Conservation (phyloP, 352 stramenopile species). For the Globisporangium nodosum region DNA sequence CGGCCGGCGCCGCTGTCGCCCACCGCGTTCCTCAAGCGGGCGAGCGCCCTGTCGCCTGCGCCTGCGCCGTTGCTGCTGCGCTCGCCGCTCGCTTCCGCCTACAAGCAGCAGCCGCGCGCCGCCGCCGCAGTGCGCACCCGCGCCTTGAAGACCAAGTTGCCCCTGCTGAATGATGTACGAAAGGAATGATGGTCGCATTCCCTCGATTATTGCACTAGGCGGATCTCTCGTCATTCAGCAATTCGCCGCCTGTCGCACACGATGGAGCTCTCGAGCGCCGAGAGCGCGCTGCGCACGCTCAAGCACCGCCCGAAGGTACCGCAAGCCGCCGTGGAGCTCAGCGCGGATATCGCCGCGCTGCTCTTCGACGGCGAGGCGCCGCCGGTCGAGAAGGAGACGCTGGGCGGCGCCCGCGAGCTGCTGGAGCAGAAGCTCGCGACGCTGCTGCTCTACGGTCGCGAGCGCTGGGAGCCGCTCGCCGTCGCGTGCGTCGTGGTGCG, state of each 20-base stretch:
- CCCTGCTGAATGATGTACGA: background rate
- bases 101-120: slow-evolving; percentile 6
- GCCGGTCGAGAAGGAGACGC: background rate
- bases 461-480: slow-evolving; percentile 73
- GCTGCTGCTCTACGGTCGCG: slow-evolving; percentile 44
- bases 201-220: background rate
- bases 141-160: slow-evolving; percentile 5
- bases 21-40: slow-evolving; percentile 39
- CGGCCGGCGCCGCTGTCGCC: slow-evolving; percentile 26
- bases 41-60: background rate
- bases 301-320: slow-evolving; percentile 64
- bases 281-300: slow-evolving; percentile 67
- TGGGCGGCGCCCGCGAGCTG: slow-evolving; percentile 15
- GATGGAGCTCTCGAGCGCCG: slow-evolving; percentile 69
- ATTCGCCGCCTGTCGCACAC: background rate
- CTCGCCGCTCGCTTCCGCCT: slow-evolving; percentile 12
- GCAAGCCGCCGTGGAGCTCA: slow-evolving; percentile 29
- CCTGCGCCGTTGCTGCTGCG: slow-evolving; percentile 5
- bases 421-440: slow-evolving; percentile 48
- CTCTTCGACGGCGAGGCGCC: slow-evolving; percentile 7
- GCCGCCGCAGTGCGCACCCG: background rate
- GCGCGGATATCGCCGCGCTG: slow-evolving; percentile 27
- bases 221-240: background rate
- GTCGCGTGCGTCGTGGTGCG: slow-evolving; percentile 55
- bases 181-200: background rate